Evolutionary conservation across 164 flowering plant species (phyloP), one percentile per base, ranked within the genome.

Genomic region (Dillenia turbinata): DNA sequence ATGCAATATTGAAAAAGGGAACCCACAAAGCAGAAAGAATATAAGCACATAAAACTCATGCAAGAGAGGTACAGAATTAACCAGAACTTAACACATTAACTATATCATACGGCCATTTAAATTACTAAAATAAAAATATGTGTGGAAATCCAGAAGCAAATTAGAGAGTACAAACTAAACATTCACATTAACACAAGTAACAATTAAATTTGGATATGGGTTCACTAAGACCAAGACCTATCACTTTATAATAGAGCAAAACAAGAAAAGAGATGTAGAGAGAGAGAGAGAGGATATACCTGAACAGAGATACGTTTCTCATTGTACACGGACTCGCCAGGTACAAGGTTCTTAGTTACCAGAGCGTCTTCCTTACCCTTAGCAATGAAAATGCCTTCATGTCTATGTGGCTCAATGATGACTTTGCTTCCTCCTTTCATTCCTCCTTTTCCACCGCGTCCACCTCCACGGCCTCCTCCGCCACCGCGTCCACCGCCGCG

Each of bases 281-380:
- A 4, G 40, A 26, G 33, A 26, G 33, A 33, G 40, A 33, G 40
- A 33, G 40, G 6, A 33, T 33, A 47, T 14, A 93, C 97, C 96
- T 88, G 97, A 48, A 90, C 89, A 54, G 93, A 73, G 49, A 94
- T 71, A 49, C 97, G 77, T 79, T 94, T 94, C 83, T 89, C 99
- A 16, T 90, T 91, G 66, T 89, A 91, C 15, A 89, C 97, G n/a
- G 93, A 83, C 61, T 88, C 97, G 19, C 98, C 96, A 44, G 85
- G 84, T 5, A 82, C 97, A 84, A 89, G 26, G 61, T 94, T 94
- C 79, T 82, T 94, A 7, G 97, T 94, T 17, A 86, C 90, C 65
- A 94, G 85, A 26, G 96, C 96, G 69, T 94, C 96, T 68, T 94
- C 92, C 69, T 91, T 94, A 5, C 97, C 97, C 77, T 87, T 91